A percentile compares a stretch with the other conserved stretches of the same genome.
phyloP scores from a whole-genome alignment of 2,329 filamentous ascomycete genomes.

The Phoma sp. region DNA sequence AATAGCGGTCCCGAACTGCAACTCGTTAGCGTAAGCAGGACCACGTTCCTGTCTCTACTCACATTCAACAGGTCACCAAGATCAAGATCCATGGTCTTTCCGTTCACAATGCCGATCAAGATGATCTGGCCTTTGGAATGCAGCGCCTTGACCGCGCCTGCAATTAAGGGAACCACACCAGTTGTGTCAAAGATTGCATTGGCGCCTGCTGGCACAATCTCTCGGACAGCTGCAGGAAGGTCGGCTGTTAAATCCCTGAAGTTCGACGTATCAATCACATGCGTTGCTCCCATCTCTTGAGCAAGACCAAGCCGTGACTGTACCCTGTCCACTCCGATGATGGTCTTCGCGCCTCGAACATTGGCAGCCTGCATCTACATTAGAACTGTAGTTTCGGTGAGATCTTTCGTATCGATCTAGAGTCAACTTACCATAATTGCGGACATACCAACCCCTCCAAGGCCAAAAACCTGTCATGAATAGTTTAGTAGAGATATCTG shows the following conservation, averaged over 20 bases:
- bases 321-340: conserved; percentile 49
- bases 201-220: conserved; percentile 48
- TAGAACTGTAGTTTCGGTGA: not conserved
- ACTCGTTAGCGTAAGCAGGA: not conserved
- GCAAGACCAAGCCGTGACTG: conserved; percentile 45
- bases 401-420: not conserved
- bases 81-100: conserved; percentile 52
- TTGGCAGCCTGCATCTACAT: conserved; percentile 50
- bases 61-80: conserved; percentile 55
- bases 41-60: not conserved
- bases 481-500: not conserved
- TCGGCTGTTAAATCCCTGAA: conserved; percentile 20
- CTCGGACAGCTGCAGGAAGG: conserved; percentile 47
- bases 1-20: conserved; percentile 53
- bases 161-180: conserved; percentile 52
- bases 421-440: conserved; percentile 50
- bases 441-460: conserved; percentile 56
- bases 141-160: conserved; percentile 52
- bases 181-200: conserved; percentile 60
- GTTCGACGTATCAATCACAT: conserved; percentile 45
- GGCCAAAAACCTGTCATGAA: conserved; percentile 40
- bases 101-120: conserved; percentile 58
- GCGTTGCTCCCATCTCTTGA: conserved; percentile 48
- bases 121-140: conserved; percentile 57
- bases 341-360: conserved; percentile 44